Conservation (phyloP, 306 rosid genomes). For the Fragaria vesca region DNA sequence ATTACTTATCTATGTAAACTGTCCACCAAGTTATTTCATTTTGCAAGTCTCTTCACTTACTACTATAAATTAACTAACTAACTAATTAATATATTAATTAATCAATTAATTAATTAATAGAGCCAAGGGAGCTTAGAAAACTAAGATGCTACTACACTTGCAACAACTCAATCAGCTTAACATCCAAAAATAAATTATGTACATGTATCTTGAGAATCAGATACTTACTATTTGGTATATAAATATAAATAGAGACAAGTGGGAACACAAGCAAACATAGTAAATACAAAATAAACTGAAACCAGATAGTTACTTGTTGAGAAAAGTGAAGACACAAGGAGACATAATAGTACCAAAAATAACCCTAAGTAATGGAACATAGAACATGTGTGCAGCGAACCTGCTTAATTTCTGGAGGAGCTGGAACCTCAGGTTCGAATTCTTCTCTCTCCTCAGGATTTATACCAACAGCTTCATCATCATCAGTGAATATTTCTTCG, state of each 20-base stretch:
- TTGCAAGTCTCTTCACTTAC: background rate
- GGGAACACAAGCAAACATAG: background rate
- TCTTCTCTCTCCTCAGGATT: conserved; percentile 96
- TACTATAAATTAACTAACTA: background rate
- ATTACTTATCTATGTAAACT: background rate
- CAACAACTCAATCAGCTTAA: background rate
- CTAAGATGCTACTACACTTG: background rate
- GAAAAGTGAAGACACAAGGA: background rate
- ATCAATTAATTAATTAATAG: background rate
- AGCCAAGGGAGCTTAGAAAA: background rate
- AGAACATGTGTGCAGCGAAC: conserved; percentile 32
- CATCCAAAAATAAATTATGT: background rate
- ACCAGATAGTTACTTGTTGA: background rate
- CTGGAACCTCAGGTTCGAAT: conserved; percentile 92
- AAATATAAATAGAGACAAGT: background rate
- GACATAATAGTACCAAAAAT: background rate
- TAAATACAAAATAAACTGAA: background rate
- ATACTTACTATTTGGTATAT: background rate
- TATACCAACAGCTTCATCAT: conserved; percentile 91
- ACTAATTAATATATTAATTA: background rate
- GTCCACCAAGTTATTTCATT: background rate
- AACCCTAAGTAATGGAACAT: background rate
- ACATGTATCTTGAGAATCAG: background rate
- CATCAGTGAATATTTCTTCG: conserved; percentile 96
- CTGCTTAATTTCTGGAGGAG: conserved; percentile 98